Conservation (phyloP, 495 filamentous ascomycete species). For the Bacidia rubella region DNA sequence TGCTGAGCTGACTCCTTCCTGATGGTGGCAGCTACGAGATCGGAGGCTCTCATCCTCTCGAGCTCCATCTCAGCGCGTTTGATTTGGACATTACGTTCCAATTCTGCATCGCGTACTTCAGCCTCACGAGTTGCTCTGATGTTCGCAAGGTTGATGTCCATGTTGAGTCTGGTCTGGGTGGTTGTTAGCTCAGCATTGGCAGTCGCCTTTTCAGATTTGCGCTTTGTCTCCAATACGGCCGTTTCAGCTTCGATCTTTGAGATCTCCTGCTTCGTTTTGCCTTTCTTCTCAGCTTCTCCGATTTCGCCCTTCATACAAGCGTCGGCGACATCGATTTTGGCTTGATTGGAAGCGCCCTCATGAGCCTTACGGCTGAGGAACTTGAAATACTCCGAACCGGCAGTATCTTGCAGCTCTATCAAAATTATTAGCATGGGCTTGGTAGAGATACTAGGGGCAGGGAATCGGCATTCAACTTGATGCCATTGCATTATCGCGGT, state of each 20-base stretch:
- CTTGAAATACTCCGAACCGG: slow-evolving; percentile 63
- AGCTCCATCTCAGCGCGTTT: slow-evolving; percentile 67
- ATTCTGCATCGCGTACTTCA: slow-evolving; percentile 59
- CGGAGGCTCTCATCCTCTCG: slow-evolving; percentile 58
- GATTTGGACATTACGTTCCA: slow-evolving; percentile 58
- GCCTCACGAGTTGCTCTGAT: slow-evolving; percentile 56
- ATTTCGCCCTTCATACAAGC: slow-evolving; percentile 66
- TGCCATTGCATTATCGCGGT: too few species aligned
- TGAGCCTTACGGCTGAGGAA: slow-evolving; percentile 68
- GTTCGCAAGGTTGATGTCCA: slow-evolving; percentile 56
- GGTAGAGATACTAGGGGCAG: too few species aligned
- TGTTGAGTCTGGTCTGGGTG: slow-evolving; percentile 53
- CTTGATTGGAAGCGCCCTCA: slow-evolving; percentile 70
- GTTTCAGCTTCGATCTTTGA: slow-evolving; percentile 72
- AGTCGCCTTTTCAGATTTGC: slow-evolving; percentile 62
- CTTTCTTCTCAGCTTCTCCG: slow-evolving; percentile 64
- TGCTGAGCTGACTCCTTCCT: slow-evolving; percentile 57
- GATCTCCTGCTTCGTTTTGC: slow-evolving; percentile 38
- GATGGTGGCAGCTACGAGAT: slow-evolving; percentile 67
- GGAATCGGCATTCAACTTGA: too few species aligned
- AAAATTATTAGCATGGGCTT: too few species aligned
- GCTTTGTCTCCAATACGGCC: slow-evolving; percentile 68
- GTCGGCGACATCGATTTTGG: slow-evolving; percentile 65
- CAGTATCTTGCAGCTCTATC: slow-evolving; percentile 71
- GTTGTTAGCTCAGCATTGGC: slow-evolving; percentile 62